Base-by-base conservation (phyloP, 2,329 filamentous ascomycete genomes). In the Verruconis gallopava region DNA sequence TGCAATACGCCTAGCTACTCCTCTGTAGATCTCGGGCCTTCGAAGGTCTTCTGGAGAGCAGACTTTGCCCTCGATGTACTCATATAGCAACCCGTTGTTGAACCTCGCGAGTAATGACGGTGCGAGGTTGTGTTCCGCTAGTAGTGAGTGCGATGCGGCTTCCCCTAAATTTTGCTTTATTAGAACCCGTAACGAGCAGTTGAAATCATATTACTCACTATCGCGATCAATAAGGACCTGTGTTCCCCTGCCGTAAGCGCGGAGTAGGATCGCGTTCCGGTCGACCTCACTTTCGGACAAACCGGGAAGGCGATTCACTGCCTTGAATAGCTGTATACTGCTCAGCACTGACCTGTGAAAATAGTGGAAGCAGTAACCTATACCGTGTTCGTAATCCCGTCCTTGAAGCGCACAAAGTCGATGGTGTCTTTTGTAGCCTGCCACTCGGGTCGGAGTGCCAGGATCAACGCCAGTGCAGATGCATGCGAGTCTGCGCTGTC, bases 351-450 rank as follows among this genome's bases (percentile, higher is more conserved):
- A n/a, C n/a, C n/a, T n/a, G n/a, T n/a, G n/a, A n/a, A n/a, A n/a
- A n/a, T 37, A 42, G n/a, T n/a, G n/a, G n/a, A n/a, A n/a, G n/a
- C n/a, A n/a, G n/a, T n/a, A n/a, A n/a, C n/a, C 68, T 71, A 51
- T 64, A 77, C 73, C 49, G 88, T 96, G 64, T 98, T 98, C 50
- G 91, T 98, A 65, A 96, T 98, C 56, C 91, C 91, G 55, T 98
- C 91, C 30, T 86, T 98, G 67, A 96, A 98, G 49, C 83, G 80
- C 50, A 85, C 72, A 57, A 96, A 85, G 55, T 91, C 79, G 53
- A 98, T 72, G 34, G 79, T 74, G 44, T 83, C 81, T 49, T 79
- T 76, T 25, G 73, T 67, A 37, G 73, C 71, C 50, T 77, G 72
- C 91, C 91, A 98, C 53, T 93, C 77, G 9, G 88, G 88, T 46